Percentiles rank a stretch among this genome's conserved stretches.
These are phyloP conservation scores for Kandelia obovata DNA, from an alignment of 345 rosid species.

Conservation along the genomic window DNA sequence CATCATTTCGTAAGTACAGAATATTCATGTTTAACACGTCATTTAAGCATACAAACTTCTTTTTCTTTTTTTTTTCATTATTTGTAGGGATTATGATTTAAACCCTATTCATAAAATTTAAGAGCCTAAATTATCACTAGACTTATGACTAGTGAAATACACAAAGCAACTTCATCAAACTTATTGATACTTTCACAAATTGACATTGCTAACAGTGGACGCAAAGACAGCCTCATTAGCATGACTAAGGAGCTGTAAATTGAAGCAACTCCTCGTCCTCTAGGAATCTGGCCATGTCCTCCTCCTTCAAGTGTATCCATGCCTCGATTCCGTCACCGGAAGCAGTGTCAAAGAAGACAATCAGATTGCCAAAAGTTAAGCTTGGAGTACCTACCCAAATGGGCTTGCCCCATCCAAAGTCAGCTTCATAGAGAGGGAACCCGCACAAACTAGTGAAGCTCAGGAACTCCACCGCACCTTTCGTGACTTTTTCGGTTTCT, in stretches of 20 bases:
- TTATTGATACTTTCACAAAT: too few relatives aligned
- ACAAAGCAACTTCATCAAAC: too few relatives aligned
- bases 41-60: too few relatives aligned
- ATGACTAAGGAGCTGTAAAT: neutral
- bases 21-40: too few relatives aligned
- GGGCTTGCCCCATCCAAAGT: slow-evolving; percentile 40
- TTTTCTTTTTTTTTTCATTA: too few relatives aligned
- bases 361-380: slow-evolving; percentile 30
- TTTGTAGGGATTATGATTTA: too few relatives aligned
- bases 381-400: slow-evolving; percentile 10
- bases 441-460: slow-evolving; percentile 39
- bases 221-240: neutral
- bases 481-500: slow-evolving; percentile 2
- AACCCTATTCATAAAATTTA: too few relatives aligned
- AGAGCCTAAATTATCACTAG: too few relatives aligned
- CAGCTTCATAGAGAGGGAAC: slow-evolving; percentile 41
- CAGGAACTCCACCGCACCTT: slow-evolving; percentile 20
- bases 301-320: slow-evolving; percentile 7
- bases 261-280: slow-evolving; percentile 14
- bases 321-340: slow-evolving; percentile 36
- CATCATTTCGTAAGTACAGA: too few relatives aligned
- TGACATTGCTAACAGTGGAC: too few relatives aligned
- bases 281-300: slow-evolving; percentile 17
- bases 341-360: slow-evolving; percentile 39
- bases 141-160: too few relatives aligned